Evolutionary conservation across 345 rosid genomes (phyloP), one percentile per base, ranked within the genome.

Genomic region (Sisymbrium irio): DNA sequence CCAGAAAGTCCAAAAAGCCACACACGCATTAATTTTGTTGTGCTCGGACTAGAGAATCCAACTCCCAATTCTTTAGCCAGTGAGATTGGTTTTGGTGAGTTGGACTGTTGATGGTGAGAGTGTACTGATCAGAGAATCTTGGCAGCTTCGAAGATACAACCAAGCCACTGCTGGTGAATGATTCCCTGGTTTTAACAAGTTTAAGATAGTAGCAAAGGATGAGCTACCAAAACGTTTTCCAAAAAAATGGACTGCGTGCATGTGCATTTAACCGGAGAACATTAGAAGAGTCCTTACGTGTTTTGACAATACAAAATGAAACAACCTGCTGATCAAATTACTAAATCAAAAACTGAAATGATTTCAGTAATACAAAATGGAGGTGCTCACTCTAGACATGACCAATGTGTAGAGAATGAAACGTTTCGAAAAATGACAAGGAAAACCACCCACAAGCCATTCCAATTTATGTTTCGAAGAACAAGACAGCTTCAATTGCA

Each of bases 21-120:
- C n/a, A n/a, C n/a, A n/a, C n/a, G n/a, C n/a, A n/a, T n/a, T n/a
- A n/a, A n/a, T n/a, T n/a, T n/a, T n/a, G n/a, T n/a, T n/a, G n/a
- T n/a, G n/a, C n/a, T n/a, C n/a, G n/a, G n/a, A n/a, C n/a, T n/a
- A n/a, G n/a, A n/a, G n/a, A n/a, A n/a, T n/a, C n/a, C n/a, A n/a
- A n/a, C n/a, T n/a, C n/a, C n/a, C n/a, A n/a, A n/a, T n/a, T n/a
- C n/a, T n/a, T n/a, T n/a, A n/a, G n/a, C 96, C 90, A 15, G 98
- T 62, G 98, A 85, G 71, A 90, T 83, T 47, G 99, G 89, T 69
- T 90, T 84, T 9, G 97, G 93, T 92, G 98, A 36, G 99, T 89
- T n/a, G n/a, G n/a, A 71, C 98, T 92, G 1, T 83, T 90, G 27
- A 92, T 86, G 51, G 82, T 83, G 27, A 96, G 89, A 4, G 93